Evolutionary conservation across 2,329 filamentous ascomycete species (phyloP), one percentile per base, ranked within the genome.

Genomic region (Balansia obtecta): DNA sequence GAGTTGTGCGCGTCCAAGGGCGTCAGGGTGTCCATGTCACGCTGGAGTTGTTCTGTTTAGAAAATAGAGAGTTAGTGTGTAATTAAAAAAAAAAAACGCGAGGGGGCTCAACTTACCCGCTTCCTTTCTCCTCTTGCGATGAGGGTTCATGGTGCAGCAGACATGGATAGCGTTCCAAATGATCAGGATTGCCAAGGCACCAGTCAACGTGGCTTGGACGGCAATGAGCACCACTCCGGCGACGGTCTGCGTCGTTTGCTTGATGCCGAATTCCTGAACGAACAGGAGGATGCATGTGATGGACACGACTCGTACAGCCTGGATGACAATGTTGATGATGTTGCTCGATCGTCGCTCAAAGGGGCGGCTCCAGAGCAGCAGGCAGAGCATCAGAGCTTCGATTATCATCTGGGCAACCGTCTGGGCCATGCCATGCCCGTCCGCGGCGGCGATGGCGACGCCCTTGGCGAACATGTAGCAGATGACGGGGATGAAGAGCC

Each of bases 221-320:
- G 83, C 88, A 57, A 97, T 93, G 52, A 98, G 76, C 15, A 89
- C 87, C n/a, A 97, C 80, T 50, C 93, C 93, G 15, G 88, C 91
- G 46, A 97, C 80, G 0, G 93, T 97, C 72, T 96, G 88, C 10
- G 91, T 96, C 10, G 90, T 95, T 67, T 96, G 84, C 6, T 82
- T 77, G 58, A 98, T 84, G 51, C 86, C 87, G 49, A 98, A 82
- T 69, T 97, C 85, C 63, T 97, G 86, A 30, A 97, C 91, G 60
- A 97, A 98, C 48, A 97, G 75, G 56, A 98, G 71, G 58, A 97
- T 88, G 70, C 90, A 95, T 50, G 80, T 76, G 7, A 96, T 86
- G 0, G 91, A 96, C 47, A 96, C 71, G 12, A 95, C 85, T 42
- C 93, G 86, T 16, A 96, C 88, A 38, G 86, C 75, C 66, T 95